Evolutionary conservation across 345 rosid species (phyloP), one percentile per base, ranked within the genome.

Genomic region (Aegle marmelos): DNA sequence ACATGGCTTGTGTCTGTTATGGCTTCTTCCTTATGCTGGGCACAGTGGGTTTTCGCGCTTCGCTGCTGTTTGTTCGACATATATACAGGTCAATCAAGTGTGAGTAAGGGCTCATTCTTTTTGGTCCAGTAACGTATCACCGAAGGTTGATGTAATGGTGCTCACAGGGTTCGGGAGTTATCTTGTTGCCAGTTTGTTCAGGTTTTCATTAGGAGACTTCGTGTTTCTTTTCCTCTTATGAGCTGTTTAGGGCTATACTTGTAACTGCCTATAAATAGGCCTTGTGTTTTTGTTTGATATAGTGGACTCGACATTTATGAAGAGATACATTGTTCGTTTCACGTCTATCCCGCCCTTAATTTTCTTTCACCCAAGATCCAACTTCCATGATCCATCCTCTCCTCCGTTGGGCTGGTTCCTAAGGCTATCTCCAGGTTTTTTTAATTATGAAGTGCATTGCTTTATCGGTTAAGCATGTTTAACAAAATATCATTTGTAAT

Each of bases 1-100:
- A 86, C 82, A 86, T 88, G 91, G 89, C 89, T 13, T 88, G 89
- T 76, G 76, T 86, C 36, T 88, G 91, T 79, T 88, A 88, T 31
- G 87, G 87, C 21, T 85, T 88, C 83, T 83, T 88, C 67, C 87
- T 88, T 50, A 83, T 88, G 91, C 88, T 88, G 17, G 89, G 91
- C 59, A 72, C 85, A 1, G 72, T 85, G 1, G 88, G 89, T 28
- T 88, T 88, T 79, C 82, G 82, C 22, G 89, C 91, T 31, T 78
- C 89, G 9, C 60, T 88, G 69, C 74, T 86, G 36, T 85, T 86
- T 76, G 88, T 88, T n/a, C 87, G 91, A 45, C 89, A 86, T 82
- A 88, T 88, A 62, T 85, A 88, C 66, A 79, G 78, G 63, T 88
- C 88, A 5, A 88, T 86, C 73, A 88, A 86, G 85, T 86, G 91